phyloP scores from a whole-genome alignment of 2,329 filamentous ascomycete species.

The Neonectria neomacrospora region DNA sequence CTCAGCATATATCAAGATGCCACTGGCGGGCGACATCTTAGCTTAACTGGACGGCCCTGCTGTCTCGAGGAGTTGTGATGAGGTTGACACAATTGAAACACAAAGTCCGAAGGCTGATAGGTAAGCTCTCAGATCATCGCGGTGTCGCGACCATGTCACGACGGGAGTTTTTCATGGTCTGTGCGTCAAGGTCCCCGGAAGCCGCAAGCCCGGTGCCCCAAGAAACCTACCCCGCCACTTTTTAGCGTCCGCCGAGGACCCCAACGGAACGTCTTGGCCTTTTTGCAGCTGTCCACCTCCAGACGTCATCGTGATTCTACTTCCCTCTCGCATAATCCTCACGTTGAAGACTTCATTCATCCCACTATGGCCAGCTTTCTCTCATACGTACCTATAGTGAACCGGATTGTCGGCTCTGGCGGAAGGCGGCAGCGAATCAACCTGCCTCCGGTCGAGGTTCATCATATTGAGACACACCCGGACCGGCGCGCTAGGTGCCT shows the following conservation, averaged over 20 bases:
- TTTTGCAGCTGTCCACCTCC: conserved; percentile 23
- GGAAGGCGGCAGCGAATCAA: conserved; percentile 55
- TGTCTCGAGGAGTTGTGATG: background rate
- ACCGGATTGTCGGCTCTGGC: conserved; percentile 40
- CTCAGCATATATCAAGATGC: conserved; percentile 69
- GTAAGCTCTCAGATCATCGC: background rate
- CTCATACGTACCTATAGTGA: conserved; percentile 48
- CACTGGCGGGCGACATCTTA: conserved; percentile 31
- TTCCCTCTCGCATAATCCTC: conserved; percentile 31
- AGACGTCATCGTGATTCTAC: conserved; percentile 38
- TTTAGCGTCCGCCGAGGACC: conserved; percentile 41
- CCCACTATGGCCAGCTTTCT: conserved; percentile 49
- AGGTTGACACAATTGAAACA: background rate
- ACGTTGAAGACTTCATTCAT: conserved; percentile 11
- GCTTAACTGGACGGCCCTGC: background rate
- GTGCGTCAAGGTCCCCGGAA: conserved; percentile 24
- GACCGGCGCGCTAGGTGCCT: conserved; percentile 85
- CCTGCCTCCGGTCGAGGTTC: conserved; percentile 75
- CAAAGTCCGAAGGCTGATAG: background rate
- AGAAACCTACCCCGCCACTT: conserved; percentile 44
- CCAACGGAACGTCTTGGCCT: conserved; percentile 38
- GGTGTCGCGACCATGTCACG: conserved; percentile 3
- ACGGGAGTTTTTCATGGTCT: conserved; percentile 30
- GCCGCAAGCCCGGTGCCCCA: conserved; percentile 23
- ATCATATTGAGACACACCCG: conserved; percentile 81